Conservation (phyloP, 2,329 filamentous ascomycete genomes). For the Calonectria pauciramosa region DNA sequence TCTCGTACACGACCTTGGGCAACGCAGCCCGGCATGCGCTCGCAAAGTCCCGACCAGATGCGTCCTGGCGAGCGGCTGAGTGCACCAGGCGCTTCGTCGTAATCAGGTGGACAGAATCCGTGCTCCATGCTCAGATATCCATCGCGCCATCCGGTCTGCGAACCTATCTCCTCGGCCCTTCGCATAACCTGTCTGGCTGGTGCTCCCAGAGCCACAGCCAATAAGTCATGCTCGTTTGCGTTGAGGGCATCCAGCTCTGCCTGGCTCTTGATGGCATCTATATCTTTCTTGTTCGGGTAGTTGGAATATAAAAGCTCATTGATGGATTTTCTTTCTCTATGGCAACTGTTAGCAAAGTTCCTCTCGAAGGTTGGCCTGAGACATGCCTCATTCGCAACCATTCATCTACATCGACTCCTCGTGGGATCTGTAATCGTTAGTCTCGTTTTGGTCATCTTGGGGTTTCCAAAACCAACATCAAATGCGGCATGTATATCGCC, state of each 20-base stretch:
- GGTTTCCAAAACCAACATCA: slow-evolving; percentile 18
- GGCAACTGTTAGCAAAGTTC: neutral
- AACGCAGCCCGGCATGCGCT: slow-evolving; percentile 66
- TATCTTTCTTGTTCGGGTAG: slow-evolving; percentile 56
- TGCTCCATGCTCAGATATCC: slow-evolving; percentile 55
- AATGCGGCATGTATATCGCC: slow-evolving; percentile 40
- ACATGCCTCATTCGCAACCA: slow-evolving; percentile 57
- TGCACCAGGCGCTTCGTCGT: slow-evolving; percentile 62
- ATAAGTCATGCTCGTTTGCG: slow-evolving; percentile 61
- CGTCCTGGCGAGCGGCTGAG: slow-evolving; percentile 61
- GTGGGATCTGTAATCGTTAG: slow-evolving; percentile 54
- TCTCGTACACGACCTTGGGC: slow-evolving; percentile 65
- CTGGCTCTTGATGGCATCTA: slow-evolving; percentile 51
- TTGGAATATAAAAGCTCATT: slow-evolving; percentile 63
- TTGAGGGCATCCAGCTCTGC: slow-evolving; percentile 63
- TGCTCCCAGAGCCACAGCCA: slow-evolving; percentile 66
- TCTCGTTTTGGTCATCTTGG: accelerated
- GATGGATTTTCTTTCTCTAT: slow-evolving; percentile 60
- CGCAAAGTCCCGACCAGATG: slow-evolving; percentile 68
- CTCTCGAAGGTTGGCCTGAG: neutral
- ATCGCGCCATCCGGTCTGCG: slow-evolving; percentile 65
- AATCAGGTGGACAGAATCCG: slow-evolving; percentile 65
- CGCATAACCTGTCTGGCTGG: slow-evolving; percentile 68
- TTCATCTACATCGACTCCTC: slow-evolving; percentile 59
- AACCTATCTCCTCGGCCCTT: slow-evolving; percentile 66